phyloP scores from a whole-genome alignment of 495 filamentous ascomycete genomes.

The Podospora didyma region DNA sequence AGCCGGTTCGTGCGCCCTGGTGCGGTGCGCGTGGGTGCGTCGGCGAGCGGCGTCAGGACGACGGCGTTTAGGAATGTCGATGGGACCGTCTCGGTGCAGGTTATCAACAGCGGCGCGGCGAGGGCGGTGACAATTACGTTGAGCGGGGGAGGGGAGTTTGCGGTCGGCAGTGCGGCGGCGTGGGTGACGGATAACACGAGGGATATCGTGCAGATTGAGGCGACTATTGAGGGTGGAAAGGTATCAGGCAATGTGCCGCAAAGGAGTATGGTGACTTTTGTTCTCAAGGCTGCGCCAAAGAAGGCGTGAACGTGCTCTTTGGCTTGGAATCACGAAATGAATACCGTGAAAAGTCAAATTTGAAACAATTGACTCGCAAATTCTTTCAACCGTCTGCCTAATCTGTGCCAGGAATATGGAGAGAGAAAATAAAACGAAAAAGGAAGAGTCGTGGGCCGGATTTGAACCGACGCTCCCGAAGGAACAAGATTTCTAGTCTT shows the following conservation, averaged over 20 bases:
- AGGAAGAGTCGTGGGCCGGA: no score
- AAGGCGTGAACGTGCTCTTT: no score
- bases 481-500: no score
- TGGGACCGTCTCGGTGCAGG: conserved; percentile 35
- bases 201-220: conserved; percentile 15
- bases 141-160: conserved; percentile 12
- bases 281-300: no score
- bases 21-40: conserved; percentile 37
- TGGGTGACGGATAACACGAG: conserved; percentile 30
- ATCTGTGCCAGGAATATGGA: no score
- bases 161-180: conserved; percentile 18
- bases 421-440: no score
- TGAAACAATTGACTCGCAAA: no score
- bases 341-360: no score
- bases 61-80: conserved; percentile 47
- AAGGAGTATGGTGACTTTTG: conserved; percentile 21
- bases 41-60: conserved; percentile 27
- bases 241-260: conserved; percentile 16
- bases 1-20: conserved; percentile 44
- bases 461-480: no score
- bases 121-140: conserved; percentile 19
- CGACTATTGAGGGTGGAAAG: conserved; percentile 8
- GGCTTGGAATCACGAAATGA: no score
- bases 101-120: conserved; percentile 38
- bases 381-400: no score